These are phyloP conservation scores for Fusarium ambrosium DNA, from an alignment of 2,329 filamentous ascomycete genomes.

Conservation along the genomic window DNA sequence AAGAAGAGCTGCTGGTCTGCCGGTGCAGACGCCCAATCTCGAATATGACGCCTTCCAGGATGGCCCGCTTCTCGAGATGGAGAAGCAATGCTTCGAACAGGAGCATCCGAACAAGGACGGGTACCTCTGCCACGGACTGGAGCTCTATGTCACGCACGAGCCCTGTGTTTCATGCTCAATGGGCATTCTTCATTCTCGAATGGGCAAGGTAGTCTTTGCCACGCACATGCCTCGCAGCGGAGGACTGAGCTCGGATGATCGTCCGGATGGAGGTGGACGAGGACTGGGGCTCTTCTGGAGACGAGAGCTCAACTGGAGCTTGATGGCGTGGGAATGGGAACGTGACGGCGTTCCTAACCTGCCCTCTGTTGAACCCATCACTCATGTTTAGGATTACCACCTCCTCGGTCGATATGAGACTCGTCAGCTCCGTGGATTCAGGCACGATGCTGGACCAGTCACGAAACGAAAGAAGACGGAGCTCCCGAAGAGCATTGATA, in stretches of 20 bases:
- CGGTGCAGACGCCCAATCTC: conserved; percentile 56
- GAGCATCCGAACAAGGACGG: conserved; percentile 80
- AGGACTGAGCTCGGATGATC: conserved; percentile 83
- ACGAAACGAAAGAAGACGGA: conserved; percentile 22
- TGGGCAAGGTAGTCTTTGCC: conserved; percentile 86
- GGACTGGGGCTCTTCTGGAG: conserved; percentile 79
- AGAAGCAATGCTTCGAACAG: conserved; percentile 72
- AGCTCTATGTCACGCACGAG: conserved; percentile 95
- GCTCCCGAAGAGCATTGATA: conserved; percentile 30
- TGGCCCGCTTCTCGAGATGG: conserved; percentile 75
- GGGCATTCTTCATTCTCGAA: conserved; percentile 94
- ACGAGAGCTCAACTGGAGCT: conserved; percentile 87
- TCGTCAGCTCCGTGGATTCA: conserved; percentile 42
- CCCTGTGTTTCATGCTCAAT: conserved; percentile 97
- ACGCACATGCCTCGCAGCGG: conserved; percentile 85
- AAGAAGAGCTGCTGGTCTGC: conserved; percentile 55
- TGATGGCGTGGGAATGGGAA: conserved; percentile 84
- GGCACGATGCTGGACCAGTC: conserved; percentile 12
- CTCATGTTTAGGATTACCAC: conserved; percentile 65
- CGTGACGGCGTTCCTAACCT: conserved; percentile 57
- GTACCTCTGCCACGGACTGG: conserved; percentile 93
- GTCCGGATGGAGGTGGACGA: conserved; percentile 67
- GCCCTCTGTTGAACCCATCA: conserved; percentile 60
- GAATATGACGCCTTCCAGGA: conserved; percentile 77
- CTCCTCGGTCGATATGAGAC: conserved; percentile 55